Evolutionary conservation across 2,329 filamentous ascomycete species (phyloP), one percentile per base, ranked within the genome.

Genomic region (Celoporthe dispersa): DNA sequence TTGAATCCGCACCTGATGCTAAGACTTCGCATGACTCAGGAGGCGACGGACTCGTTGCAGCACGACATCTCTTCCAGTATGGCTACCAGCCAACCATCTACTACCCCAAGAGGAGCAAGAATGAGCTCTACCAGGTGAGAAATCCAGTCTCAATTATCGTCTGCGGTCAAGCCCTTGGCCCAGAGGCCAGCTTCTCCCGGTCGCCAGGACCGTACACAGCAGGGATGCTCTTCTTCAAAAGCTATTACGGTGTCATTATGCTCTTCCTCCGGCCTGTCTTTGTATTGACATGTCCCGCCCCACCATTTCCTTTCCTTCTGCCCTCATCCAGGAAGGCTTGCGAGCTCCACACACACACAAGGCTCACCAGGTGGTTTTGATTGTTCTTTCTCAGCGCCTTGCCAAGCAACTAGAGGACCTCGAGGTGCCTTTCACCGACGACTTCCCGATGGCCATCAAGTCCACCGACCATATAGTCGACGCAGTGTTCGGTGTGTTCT

Each of bases 31-130:
- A 35, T 66, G 87, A 86, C 59, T 41, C 67, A 94, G 93, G 96
- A 72, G 96, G 96, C 51, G 96, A 99, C 80, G 96, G 96, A 2
- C 88, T 99, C 3, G 96, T 99, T 37, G 94, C 95, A 63, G 96
- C 96, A 67, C 90, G 96, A 35, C 96, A 99, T 80, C 87, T 99
- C 6, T 90, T 89, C 78, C 92, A 97, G 78, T 98, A 97, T 79
- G 95, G 96, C 72, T 99, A 98, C 81, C 87, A 88, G 33, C 94
- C 95, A 3, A 91, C 89, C 11, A 85, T 99, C 60, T 98, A 96
- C 83, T 98, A 97, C 77, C 96, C 96, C 0, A 98, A 98, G 80
- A 89, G 93, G 68, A 91, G 91, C 79, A 96, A 95, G 78, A 95
- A 94, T 74, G 94, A 97, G 64, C 85, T 98, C 3, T 98, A 97